Base-by-base conservation (phyloP, 768 basidiomycete genomes). In the Cubamyces sp. region DNA sequence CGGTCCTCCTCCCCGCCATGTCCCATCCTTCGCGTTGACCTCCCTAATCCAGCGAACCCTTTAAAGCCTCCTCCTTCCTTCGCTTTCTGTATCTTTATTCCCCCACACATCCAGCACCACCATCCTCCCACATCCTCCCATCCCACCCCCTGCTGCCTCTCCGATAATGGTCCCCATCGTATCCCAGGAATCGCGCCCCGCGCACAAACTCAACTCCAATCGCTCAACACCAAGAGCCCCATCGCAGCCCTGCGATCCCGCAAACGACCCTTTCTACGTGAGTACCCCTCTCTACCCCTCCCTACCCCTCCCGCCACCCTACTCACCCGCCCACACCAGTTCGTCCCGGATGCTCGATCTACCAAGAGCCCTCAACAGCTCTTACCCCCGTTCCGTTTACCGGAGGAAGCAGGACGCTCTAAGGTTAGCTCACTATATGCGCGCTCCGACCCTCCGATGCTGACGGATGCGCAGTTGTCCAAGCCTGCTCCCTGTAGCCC, bases 151-250 rank as follows among this genome's bases (percentile, higher is more conserved):
- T 11, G 43, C 63, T 8, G 28, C 40, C 47, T 48, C 61, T 30
- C 23, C 64, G 43, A 55, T 66, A 64, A 79, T 80, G 77, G 75
- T 77, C 64, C 68, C 78, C 71, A 79, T 83, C 73, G 61, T 79
- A 69, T 75, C 78, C 16, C 78, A 79, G 23, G 70, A 73, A 9
- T 77, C 79, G 14, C 76, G 75, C 68, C 64, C 65, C 56, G 73
- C 75, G 26, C 63, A 34, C 69, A 15, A 57, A 25, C 54, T 47
- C 49, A 46, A 37, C 54, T 18, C 50, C 21, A 8, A 4, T 18
- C 54, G 42, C 30, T 23, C 60, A 8, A 37, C 51, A 1, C 45
- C 60, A 4, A 64, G 57, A 34, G 43, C 57, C 37, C 61, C 62
- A 23, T 16, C 70, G 68, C 64, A 71, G 65, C 73, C 70, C 61